Evolutionary conservation across 495 filamentous ascomycete genomes (phyloP).

Genomic region (Penicillium atrosanguineum): DNA sequence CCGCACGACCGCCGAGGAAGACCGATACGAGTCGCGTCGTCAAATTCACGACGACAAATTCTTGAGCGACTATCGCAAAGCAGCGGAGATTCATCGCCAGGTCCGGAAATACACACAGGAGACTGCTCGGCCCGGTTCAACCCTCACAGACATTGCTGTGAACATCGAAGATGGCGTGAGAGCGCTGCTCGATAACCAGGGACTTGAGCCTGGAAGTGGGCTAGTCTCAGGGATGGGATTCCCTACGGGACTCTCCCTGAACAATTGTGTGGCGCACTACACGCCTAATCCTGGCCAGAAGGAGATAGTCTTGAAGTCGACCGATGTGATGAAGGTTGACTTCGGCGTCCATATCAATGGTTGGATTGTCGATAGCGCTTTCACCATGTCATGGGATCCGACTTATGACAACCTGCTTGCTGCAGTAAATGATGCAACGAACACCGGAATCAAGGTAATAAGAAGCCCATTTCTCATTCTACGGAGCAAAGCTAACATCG

Average conservation of each 20-base stretch:
- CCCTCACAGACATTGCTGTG: slow-evolving; percentile 76
- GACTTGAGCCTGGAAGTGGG: slow-evolving; percentile 75
- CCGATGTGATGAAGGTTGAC: slow-evolving; percentile 92
- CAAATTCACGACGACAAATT: slow-evolving; percentile 53
- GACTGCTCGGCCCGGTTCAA: slow-evolving; percentile 77
- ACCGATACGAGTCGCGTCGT: slow-evolving; percentile 47
- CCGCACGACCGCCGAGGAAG: slow-evolving; percentile 59
- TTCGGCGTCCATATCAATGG: slow-evolving; percentile 91
- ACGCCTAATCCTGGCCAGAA: slow-evolving; percentile 87
- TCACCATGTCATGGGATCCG: slow-evolving; percentile 84
- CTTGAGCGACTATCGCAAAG: slow-evolving; percentile 58
- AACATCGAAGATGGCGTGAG: slow-evolving; percentile 84
- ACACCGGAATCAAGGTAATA: slow-evolving; percentile 68
- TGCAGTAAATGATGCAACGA: slow-evolving; percentile 83
- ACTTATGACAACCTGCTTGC: slow-evolving; percentile 79
- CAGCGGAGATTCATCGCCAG: slow-evolving; percentile 72
- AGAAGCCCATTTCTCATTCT: too few relatives aligned
- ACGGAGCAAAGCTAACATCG: not conserved
- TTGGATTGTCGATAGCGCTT: slow-evolving; percentile 88
- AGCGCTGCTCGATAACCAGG: slow-evolving; percentile 72
- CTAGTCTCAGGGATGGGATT: slow-evolving; percentile 83
- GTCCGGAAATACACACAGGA: slow-evolving; percentile 80
- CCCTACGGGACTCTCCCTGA: slow-evolving; percentile 81
- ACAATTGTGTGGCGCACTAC: slow-evolving; percentile 87
- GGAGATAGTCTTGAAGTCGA: slow-evolving; percentile 69